These are phyloP conservation scores for Rhodosporidiobolus sp. DNA, from an alignment of 768 basidiomycete species.

Conservation along the genomic window DNA sequence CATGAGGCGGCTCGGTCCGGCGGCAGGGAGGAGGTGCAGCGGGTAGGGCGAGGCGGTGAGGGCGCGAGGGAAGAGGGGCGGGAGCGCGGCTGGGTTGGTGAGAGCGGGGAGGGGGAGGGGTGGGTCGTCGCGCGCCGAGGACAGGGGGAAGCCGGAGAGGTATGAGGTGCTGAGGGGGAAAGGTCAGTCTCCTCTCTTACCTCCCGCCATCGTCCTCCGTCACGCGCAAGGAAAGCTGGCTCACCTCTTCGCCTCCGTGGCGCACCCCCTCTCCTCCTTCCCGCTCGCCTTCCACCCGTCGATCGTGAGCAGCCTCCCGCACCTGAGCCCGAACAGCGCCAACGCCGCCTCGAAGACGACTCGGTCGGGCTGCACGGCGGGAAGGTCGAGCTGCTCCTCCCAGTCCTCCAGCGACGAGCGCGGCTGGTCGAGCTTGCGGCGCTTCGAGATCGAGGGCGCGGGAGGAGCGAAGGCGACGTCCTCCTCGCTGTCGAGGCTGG, in stretches of 20 bases:
- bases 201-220: background rate
- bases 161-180: background rate
- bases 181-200: background rate
- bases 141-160: background rate
- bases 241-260: background rate
- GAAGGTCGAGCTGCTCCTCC: too few relatives aligned
- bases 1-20: background rate
- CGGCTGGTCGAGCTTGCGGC: background rate
- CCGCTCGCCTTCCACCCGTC: background rate
- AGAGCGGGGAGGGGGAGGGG: background rate
- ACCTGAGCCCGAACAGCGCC: background rate
- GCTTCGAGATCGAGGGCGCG: background rate
- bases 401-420: too few relatives aligned
- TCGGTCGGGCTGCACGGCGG: background rate
- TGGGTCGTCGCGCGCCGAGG: background rate
- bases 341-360: background rate
- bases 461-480: background rate
- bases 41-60: background rate
- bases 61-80: background rate
- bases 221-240: too few relatives aligned
- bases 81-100: background rate
- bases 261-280: background rate
- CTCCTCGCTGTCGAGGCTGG: background rate
- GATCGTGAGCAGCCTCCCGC: background rate
- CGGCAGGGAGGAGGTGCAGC: background rate